phyloP scores from a whole-genome alignment of 352 stramenopile genomes.

The Phytophthora hibernalis region DNA sequence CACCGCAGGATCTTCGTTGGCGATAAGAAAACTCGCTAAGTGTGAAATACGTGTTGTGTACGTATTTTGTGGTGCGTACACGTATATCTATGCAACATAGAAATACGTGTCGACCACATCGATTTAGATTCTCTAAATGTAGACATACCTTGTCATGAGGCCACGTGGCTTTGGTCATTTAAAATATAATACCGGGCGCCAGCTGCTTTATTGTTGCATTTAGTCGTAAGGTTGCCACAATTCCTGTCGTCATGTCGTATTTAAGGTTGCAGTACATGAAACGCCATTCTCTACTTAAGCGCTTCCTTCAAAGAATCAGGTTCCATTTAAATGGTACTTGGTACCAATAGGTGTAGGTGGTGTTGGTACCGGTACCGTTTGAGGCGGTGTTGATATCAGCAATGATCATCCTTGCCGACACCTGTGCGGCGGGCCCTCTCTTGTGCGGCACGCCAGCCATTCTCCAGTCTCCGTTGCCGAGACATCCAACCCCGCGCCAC shows the following conservation, averaged over 20 bases:
- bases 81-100: too few species aligned
- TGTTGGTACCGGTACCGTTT: too few species aligned
- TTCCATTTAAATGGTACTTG: too few species aligned
- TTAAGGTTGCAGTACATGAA: background rate
- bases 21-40: background rate
- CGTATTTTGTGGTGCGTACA: too few species aligned
- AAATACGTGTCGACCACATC: too few species aligned
- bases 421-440: background rate
- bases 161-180: background rate
- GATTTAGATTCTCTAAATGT: too few species aligned
- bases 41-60: too few species aligned
- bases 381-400: background rate
- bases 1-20: too few species aligned
- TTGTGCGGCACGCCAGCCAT: constrained; percentile 12
- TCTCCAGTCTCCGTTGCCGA: constrained; percentile 3
- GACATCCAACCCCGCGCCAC: background rate
- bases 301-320: too few species aligned
- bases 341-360: too few species aligned
- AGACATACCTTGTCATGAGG: too few species aligned
- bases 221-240: background rate
- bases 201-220: background rate
- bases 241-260: background rate
- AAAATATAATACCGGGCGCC: background rate
- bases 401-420: background rate
- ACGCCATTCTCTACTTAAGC: too few species aligned